phyloP scores from a whole-genome alignment of 2,329 filamentous ascomycete species.

The Rhinocladiella mackenziei region DNA sequence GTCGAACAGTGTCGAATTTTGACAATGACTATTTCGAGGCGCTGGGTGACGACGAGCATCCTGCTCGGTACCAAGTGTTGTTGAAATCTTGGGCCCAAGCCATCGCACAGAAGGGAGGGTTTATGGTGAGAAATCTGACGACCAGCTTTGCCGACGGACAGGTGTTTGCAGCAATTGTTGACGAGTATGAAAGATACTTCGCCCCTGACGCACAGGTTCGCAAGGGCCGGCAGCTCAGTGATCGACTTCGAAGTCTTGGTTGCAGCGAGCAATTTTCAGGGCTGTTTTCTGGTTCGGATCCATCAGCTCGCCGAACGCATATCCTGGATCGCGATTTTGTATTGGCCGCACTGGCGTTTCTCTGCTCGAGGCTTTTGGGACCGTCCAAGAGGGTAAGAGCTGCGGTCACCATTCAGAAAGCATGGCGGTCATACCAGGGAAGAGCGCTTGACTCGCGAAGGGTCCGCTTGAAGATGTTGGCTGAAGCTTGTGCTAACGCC shows the following conservation, averaged over 20 bases:
- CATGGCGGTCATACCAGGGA: constrained; percentile 41
- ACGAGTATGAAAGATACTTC: constrained; percentile 50
- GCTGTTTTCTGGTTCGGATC: constrained; percentile 17
- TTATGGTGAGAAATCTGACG: constrained; percentile 52
- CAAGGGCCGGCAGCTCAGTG: constrained; percentile 4
- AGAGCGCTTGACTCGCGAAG: constrained; percentile 31
- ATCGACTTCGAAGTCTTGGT: constrained; percentile 21
- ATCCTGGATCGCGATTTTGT: constrained; percentile 55
- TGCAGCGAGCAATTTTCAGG: constrained; percentile 27
- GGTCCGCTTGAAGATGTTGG: constrained; percentile 39
- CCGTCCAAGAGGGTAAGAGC: constrained; percentile 49
- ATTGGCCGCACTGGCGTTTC: constrained; percentile 54
- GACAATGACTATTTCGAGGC: constrained; percentile 27
- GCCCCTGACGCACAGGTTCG: not conserved
- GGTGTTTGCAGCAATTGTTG: constrained; percentile 54
- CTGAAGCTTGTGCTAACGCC: constrained; percentile 32
- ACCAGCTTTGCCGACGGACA: constrained; percentile 55
- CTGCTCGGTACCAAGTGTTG: constrained; percentile 36
- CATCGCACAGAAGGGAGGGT: constrained; percentile 46
- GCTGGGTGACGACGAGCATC: constrained; percentile 33
- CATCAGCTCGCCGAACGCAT: constrained; percentile 26
- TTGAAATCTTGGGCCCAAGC: constrained; percentile 55
- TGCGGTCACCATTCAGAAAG: constrained; percentile 50
- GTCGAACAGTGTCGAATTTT: constrained; percentile 20
- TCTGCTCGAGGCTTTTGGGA: constrained; percentile 56